phyloP scores from a whole-genome alignment of 352 stramenopile species.

The Phytophthora fragariae region DNA sequence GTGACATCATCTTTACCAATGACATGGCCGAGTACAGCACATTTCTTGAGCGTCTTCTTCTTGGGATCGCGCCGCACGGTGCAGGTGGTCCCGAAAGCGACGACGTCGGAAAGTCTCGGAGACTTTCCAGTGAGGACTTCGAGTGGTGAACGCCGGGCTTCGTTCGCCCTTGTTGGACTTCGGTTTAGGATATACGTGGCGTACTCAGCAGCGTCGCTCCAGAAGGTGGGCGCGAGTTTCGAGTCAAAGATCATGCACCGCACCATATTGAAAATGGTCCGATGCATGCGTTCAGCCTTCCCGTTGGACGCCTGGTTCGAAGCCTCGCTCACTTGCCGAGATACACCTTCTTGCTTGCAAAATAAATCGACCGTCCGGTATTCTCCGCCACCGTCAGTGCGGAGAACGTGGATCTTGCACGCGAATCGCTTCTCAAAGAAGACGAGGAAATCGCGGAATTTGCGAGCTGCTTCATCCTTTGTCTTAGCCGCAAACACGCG shows the following conservation, averaged over 20 bases:
- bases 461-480: neutral
- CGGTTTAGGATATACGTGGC: conserved; percentile 27
- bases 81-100: neutral
- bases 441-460: neutral
- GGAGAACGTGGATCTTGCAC: neutral
- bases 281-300: conserved; percentile 43
- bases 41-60: neutral
- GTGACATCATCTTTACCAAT: conserved; percentile 1
- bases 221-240: conserved; percentile 25
- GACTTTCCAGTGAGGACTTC: neutral
- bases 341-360: neutral
- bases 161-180: neutral
- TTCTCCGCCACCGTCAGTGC: neutral
- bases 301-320: conserved; percentile 35
- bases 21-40: no score
- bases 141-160: neutral
- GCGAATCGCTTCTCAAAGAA: neutral
- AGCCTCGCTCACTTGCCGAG: conserved; percentile 25
- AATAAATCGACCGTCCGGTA: neutral
- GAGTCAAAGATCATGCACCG: conserved; percentile 5
- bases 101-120: neutral
- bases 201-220: conserved; percentile 34
- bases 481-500: neutral
- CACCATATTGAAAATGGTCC: conserved; percentile 36
- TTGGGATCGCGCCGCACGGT: conserved; percentile 4